These are phyloP conservation scores for Dysphania ambrosioides DNA, from an alignment of 148 eudicot genomes.

Conservation along the genomic window DNA sequence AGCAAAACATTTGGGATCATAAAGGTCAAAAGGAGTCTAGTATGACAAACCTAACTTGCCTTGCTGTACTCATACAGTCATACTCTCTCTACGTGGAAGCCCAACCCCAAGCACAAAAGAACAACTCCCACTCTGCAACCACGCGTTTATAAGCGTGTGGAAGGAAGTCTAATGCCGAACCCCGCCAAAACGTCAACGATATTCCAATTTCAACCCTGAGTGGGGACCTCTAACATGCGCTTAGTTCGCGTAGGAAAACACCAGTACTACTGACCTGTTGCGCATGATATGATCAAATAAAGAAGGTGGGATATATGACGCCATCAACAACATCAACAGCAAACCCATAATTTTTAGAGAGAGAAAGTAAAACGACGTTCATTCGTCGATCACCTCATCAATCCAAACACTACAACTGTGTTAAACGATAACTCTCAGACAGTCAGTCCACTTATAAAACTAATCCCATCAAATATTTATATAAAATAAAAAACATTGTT, in stretches of 20 bases:
- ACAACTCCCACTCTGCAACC: neutral
- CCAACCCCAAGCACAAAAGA: too few species aligned
- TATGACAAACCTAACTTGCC: neutral
- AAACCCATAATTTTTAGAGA: too few species aligned
- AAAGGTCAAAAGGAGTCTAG: too few species aligned
- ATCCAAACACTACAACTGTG: constrained; percentile 10
- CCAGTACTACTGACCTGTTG: constrained; percentile 37
- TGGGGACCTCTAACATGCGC: constrained; percentile 9
- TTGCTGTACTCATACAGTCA: too few species aligned
- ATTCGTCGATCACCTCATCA: constrained; percentile 20
- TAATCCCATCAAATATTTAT: too few species aligned
- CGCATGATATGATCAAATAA: constrained; percentile 34
- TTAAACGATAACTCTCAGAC: constrained; percentile 6
- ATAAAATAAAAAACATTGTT: too few species aligned
- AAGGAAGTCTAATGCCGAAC: neutral
- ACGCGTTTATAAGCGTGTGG: constrained; percentile 18
- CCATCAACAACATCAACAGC: constrained; percentile 17
- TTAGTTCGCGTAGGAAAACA: neutral
- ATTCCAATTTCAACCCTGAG: constrained; percentile 4
- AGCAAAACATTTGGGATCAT: too few species aligned
- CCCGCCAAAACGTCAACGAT: constrained; percentile 26
- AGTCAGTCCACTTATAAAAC: neutral
- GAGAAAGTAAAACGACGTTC: neutral
- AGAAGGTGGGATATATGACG: constrained; percentile 37
- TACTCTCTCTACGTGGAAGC: too few species aligned